Percentiles rank a stretch among this genome's conserved stretches.
phyloP scores from a whole-genome alignment of 495 filamentous ascomycete species.

The Neurospora hispaniola region DNA sequence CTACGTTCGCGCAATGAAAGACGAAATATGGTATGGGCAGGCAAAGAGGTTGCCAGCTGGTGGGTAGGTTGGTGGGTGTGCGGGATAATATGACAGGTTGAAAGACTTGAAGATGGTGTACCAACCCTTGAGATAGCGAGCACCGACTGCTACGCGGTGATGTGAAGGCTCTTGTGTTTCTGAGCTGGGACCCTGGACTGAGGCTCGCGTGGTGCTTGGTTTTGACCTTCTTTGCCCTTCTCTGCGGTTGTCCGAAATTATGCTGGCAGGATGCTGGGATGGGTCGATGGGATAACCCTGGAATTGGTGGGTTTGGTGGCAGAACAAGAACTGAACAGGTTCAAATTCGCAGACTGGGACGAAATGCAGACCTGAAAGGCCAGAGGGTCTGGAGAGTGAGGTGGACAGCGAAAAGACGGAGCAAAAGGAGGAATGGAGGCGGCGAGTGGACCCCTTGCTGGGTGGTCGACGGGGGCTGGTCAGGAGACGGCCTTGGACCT shows the following conservation, averaged over 20 bases:
- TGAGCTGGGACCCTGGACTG: not conserved
- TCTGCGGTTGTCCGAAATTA: not conserved
- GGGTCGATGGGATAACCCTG: not conserved
- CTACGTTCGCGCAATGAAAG: not conserved
- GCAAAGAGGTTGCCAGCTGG: not conserved
- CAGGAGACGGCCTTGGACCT: slow-evolving; percentile 15
- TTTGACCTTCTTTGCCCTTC: not conserved
- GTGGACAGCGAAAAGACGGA: not conserved
- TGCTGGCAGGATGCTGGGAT: not conserved
- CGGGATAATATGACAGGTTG: not conserved
- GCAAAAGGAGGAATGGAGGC: not conserved
- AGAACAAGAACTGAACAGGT: not conserved
- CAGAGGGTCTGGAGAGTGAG: not conserved
- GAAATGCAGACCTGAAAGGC: not conserved
- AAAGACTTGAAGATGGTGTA: not conserved
- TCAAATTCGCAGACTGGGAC: slow-evolving; percentile 2
- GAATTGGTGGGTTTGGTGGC: not conserved
- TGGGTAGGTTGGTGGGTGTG: not conserved
- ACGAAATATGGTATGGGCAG: not conserved
- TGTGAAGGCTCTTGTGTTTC: not conserved
- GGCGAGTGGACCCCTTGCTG: slow-evolving; percentile 2
- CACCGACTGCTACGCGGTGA: not conserved
- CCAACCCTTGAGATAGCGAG: not conserved
- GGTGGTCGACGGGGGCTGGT: slow-evolving; percentile 10
- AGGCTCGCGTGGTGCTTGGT: not conserved